phyloP scores from a whole-genome alignment of 2,329 filamentous ascomycete species.

The Talaromyces sp. region DNA sequence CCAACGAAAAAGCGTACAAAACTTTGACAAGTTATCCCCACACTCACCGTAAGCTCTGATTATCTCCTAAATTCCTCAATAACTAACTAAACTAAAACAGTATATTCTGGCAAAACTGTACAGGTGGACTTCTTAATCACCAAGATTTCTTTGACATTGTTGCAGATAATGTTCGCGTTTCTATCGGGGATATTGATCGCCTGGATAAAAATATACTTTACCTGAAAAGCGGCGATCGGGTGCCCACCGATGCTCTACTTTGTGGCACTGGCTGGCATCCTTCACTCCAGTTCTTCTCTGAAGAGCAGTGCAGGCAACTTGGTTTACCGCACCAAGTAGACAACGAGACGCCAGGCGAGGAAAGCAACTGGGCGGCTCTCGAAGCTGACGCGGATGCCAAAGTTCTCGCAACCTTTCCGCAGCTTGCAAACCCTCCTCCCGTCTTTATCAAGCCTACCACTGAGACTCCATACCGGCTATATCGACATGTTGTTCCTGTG shows the following conservation, averaged over 20 bases:
- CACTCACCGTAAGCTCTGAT: slow-evolving; percentile 8
- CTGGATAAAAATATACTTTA: slow-evolving; percentile 1
- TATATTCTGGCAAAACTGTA: slow-evolving; percentile 10
- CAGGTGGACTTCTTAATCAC: slow-evolving; percentile 9
- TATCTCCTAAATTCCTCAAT: not conserved
- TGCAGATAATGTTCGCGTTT: slow-evolving; percentile 8
- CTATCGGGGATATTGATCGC: slow-evolving; percentile 5
- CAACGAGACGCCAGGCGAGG: slow-evolving; percentile 1
- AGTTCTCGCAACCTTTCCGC: slow-evolving; percentile 5
- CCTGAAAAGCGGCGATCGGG: slow-evolving; percentile 1
- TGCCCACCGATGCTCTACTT: slow-evolving; percentile 8
- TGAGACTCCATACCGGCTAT: slow-evolving; percentile 6
- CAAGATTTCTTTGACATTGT: slow-evolving; percentile 7
- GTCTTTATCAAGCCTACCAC: slow-evolving; percentile 2
- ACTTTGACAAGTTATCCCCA: slow-evolving; percentile 10
- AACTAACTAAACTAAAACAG: slow-evolving; percentile 1
- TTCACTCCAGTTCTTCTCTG: slow-evolving; percentile 6
- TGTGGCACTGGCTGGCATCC: slow-evolving; percentile 7
- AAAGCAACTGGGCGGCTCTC: slow-evolving; percentile 1
- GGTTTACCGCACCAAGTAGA: slow-evolving; percentile 5
- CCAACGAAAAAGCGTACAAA: slow-evolving; percentile 4
- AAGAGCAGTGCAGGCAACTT: slow-evolving; percentile 8
- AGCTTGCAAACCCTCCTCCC: slow-evolving; percentile 6
- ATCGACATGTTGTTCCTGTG: slow-evolving; percentile 8
- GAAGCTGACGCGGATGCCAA: slow-evolving; percentile 3